Percentiles rank a stretch among this genome's conserved stretches.
Conservation (phyloP, 345 rosid species). For the Salix koriyanagi region DNA sequence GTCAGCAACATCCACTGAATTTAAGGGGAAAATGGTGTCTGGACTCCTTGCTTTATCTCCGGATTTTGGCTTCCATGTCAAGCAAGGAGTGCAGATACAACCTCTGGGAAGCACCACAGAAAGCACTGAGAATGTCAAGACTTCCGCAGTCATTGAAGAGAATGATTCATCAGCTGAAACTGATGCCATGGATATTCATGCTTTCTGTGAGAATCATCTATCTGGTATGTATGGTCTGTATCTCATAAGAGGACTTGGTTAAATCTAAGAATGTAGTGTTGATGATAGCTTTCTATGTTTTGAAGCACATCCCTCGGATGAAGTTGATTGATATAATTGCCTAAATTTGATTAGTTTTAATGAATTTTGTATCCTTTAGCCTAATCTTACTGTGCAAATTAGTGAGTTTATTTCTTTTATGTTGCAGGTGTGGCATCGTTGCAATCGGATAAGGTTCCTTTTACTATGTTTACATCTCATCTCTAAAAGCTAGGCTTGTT, state of each 20-base stretch:
- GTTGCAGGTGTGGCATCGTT: conserved; percentile 52
- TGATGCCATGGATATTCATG: conserved; percentile 65
- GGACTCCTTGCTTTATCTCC: conserved; percentile 48
- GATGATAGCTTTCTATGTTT: not conserved
- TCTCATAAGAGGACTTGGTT: not conserved
- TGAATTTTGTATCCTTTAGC: not conserved
- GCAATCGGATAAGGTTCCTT: conserved; percentile 49
- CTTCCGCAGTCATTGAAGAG: conserved; percentile 25
- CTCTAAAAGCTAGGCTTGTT: too few species aligned
- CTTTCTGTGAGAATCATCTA: conserved; percentile 28
- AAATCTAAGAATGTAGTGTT: not conserved
- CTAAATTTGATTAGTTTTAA: not conserved
- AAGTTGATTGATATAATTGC: not conserved
- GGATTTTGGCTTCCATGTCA: conserved; percentile 27
- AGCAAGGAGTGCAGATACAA: conserved; percentile 50
- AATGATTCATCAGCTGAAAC: conserved; percentile 72
- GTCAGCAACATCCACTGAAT: conserved; percentile 34
- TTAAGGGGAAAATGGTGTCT: conserved; percentile 40
- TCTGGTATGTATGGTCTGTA: conserved; percentile 37
- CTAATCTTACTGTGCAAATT: not conserved
- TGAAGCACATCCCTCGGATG: not conserved
- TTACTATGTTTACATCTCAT: not conserved
- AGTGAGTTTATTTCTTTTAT: conserved; percentile 19
- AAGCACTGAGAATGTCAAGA: conserved; percentile 21
- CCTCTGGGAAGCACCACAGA: conserved; percentile 53